These are phyloP conservation scores for Eucalyptus leucophloia DNA, from an alignment of 345 rosid genomes.

Conservation along the genomic window DNA sequence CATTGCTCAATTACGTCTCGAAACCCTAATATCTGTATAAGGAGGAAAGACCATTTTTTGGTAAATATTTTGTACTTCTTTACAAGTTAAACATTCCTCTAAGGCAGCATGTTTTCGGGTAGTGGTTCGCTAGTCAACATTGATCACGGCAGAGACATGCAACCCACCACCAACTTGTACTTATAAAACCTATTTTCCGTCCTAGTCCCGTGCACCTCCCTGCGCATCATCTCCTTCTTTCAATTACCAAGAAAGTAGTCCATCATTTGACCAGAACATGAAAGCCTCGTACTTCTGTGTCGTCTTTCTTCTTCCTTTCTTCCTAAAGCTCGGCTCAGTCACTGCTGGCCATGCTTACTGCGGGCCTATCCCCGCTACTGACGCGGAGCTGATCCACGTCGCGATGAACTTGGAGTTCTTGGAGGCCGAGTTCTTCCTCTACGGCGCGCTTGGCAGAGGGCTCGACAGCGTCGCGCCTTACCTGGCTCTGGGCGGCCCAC, in stretches of 20 bases:
- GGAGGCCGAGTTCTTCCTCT: conserved; percentile 50
- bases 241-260: neutral
- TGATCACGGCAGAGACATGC: neutral
- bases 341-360: neutral
- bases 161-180: neutral
- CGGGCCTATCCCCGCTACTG: conserved; percentile 17
- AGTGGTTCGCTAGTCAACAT: neutral
- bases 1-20: neutral
- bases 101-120: neutral
- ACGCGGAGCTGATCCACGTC: conserved; percentile 28
- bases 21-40: neutral
- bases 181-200: neutral
- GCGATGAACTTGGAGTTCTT: conserved; percentile 54
- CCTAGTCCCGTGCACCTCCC: neutral
- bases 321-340: neutral
- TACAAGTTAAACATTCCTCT: neutral
- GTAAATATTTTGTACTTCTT: neutral
- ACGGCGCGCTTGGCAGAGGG: conserved; percentile 37
- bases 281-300: neutral
- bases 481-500: conserved; percentile 47
- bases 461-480: conserved; percentile 29
- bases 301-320: neutral
- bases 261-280: neutral
- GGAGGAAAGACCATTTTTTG: neutral
- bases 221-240: neutral